Base-by-base conservation (phyloP, 768 basidiomycete genomes). In the Trametes cubensis region DNA sequence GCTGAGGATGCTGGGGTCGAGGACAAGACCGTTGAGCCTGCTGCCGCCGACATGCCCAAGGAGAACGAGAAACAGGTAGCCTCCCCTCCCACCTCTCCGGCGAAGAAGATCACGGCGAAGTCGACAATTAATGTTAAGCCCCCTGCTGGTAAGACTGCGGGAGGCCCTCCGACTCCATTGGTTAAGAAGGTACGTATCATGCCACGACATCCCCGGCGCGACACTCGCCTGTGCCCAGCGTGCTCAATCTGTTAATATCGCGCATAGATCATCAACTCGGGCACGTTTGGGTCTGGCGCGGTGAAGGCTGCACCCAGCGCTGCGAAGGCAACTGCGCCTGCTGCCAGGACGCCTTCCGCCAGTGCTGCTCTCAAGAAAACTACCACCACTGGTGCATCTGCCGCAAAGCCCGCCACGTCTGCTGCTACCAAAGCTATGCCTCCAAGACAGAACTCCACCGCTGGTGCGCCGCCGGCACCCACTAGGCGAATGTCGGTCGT, bases 151-250 rank as follows among this genome's bases (percentile, higher is more conserved):
- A 88, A 85, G 75, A 77, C 78, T 53, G 80, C 75, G 66, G 77
- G 75, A 34, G 68, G 68, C 5, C 79, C 84, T 38, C 74, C 82
- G 44, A 82, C 85, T 20, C 80, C 84, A 58, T 72, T 80, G 11
- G 86, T 86, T 49, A 92, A 89, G 78, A 91, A 88, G 83, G 91
- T 87, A 64, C 60, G 78, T 75, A 25, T 58, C 55, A 55, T 58
- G 47, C 64, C 64, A 61, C 38, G 48, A 15, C 20, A 5, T 23
- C 38, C 14, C 21, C 13, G 28, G 20, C 45, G 48, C 42, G 39
- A 28, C 20, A 10, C 23, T 40, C 28, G 49, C 48, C 48, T 51
- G 46, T 41, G 44, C 39, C 39, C 38, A 13, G 26, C 63, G 59
- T 46, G 53, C 58, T 50, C 52, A 52, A 52, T 55, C 49, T 39